Base-by-base conservation (phyloP, 139 green algal species). In the Asterochloris sp. region DNA sequence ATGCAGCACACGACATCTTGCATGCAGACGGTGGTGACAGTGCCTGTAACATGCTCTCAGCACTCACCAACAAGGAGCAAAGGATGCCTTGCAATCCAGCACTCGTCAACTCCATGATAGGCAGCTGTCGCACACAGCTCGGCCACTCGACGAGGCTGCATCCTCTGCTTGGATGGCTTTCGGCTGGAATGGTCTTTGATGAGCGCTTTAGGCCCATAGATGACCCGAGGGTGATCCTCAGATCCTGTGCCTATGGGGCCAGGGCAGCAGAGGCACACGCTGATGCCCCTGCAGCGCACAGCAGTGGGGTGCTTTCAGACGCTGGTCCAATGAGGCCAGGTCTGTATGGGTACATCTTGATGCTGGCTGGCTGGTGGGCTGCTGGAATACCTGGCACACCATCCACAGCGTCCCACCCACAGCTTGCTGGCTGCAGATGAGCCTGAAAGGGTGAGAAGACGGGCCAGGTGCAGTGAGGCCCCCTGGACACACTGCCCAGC, bases 1-100 rank as follows among this genome's bases (percentile, higher is more conserved):
- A 54, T 54, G 38, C 6, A 6, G 38, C 6, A 54, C 38, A 54
- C 38, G 38, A 54, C 38, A 54, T 54, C 38, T 54, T 54, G 38
- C 38, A 54, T 54, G 38, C 6, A 54, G 38, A 54, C 38, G 6
- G 38, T 54, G 38, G 38, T 54, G 38, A 54, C 38, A 54, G 4
- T 54, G 38, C 38, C 38, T 54, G 2, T 54, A 6, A 6, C 38
- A 54, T 54, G 38, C 38, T 54, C 38, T 54, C 38, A 54, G 38
- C 38, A 54, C 38, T 54, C 38, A 54, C 38, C 38, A 6, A 54
- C 38, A 54, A 54, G 38, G 4, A 54, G 38, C 38, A 54, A 87
- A 0, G 94, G 94, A 73, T 98, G 94, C 69, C 84, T 85, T 0
- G 93, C 90, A 14, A 98, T 95, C 94, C 94, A 98, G 24, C 80